Evolutionary conservation across 768 basidiomycete genomes (phyloP), one percentile per base, ranked within the genome.

Genomic region (Erythrobasidium yunnanense): DNA sequence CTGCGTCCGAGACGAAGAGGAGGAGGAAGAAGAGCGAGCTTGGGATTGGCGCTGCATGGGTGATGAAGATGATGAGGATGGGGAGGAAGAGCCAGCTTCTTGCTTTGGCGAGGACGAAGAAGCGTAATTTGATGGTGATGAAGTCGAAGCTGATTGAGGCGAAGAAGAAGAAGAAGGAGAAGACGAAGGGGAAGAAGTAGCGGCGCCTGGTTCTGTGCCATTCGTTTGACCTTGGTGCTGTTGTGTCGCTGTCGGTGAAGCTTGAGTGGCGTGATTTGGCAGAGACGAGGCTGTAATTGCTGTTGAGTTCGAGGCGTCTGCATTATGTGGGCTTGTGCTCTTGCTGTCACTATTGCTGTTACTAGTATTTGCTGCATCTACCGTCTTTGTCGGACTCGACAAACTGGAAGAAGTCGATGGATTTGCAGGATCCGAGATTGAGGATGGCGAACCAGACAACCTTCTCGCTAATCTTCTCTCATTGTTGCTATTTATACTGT

Each of bases 331-430:
- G n/a, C n/a, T n/a, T n/a, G n/a, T n/a, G n/a, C n/a, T n/a, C n/a
- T n/a, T n/a, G n/a, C n/a, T n/a, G n/a, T n/a, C n/a, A n/a, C n/a
- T n/a, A n/a, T n/a, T n/a, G n/a, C n/a, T n/a, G n/a, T n/a, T n/a
- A n/a, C n/a, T n/a, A n/a, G n/a, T n/a, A n/a, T n/a, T n/a, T n/a
- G n/a, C n/a, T n/a, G n/a, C n/a, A n/a, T n/a, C n/a, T n/a, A n/a
- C n/a, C n/a, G n/a, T n/a, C n/a, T n/a, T n/a, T n/a, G n/a, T n/a
- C n/a, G n/a, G n/a, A n/a, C n/a, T n/a, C n/a, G n/a, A n/a, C n/a
- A n/a, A n/a, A n/a, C n/a, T n/a, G n/a, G 56, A 35, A 58, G 56
- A n/a, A 47, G 56, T 25, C n/a, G 56, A 58, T 22, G 56, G n/a
- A 23, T 23, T 27, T n/a, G 56, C 42, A 58, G 56, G n/a, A 25